phyloP scores from a whole-genome alignment of 164 flowering plant species.

The Echeveria elegans region DNA sequence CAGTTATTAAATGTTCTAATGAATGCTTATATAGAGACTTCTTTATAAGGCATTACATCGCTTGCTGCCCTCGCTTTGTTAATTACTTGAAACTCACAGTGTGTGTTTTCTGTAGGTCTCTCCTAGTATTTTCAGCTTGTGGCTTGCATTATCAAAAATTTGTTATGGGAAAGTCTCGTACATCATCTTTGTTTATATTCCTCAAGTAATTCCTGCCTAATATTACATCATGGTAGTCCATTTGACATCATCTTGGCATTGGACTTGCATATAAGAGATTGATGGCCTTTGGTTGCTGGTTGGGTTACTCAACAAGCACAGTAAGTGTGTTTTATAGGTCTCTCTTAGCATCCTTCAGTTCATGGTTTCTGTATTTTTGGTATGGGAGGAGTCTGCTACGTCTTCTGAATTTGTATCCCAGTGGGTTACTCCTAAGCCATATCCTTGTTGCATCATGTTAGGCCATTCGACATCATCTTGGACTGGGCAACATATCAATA shows the following conservation, averaged over 20 bases:
- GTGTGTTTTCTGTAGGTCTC: neutral
- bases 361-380: neutral
- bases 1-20: neutral
- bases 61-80: neutral
- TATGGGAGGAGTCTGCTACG: conserved; percentile 1
- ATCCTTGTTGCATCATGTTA: conserved; percentile 2
- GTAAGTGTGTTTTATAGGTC: neutral
- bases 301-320: neutral
- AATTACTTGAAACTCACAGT: neutral
- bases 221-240: conserved; percentile 3
- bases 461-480: neutral
- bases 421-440: neutral
- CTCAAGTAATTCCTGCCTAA: neutral
- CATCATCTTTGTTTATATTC: neutral
- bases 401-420: neutral
- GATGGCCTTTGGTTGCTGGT: neutral
- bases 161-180: conserved; percentile 1
- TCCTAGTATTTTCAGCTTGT: neutral
- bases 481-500: neutral
- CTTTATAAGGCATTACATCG: neutral
- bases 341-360: neutral
- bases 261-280: neutral
- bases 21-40: neutral
- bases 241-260: conserved; percentile 2
- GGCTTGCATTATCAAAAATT: neutral